These are phyloP conservation scores for Acanthamoeba polyphaga DNA, from an alignment of 208 protist species.

Conservation along the genomic window DNA sequence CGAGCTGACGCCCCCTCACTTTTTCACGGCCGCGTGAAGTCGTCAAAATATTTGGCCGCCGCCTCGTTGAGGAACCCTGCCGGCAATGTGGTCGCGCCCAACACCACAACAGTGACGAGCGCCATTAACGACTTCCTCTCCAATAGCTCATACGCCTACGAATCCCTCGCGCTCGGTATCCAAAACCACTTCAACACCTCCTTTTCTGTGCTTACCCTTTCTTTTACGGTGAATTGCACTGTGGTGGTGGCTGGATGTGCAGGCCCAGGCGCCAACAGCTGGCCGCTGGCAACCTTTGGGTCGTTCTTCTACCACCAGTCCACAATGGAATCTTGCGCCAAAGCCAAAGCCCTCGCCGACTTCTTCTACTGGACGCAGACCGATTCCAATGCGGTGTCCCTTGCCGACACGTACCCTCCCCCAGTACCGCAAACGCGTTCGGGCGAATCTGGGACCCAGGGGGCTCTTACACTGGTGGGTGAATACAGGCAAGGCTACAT, in stretches of 20 bases:
- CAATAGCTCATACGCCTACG: too few species aligned
- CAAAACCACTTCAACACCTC: too few species aligned
- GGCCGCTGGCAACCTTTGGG: background rate
- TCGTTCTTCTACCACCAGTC: background rate
- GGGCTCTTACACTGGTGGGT: too few species aligned
- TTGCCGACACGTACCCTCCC: background rate
- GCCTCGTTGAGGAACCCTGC: background rate
- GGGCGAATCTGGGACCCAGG: too few species aligned
- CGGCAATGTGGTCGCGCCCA: background rate
- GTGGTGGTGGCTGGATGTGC: too few species aligned
- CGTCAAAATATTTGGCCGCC: background rate
- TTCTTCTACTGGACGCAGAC: conserved; percentile 15
- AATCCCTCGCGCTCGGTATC: too few species aligned
- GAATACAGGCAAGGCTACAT: background rate
- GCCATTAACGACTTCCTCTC: background rate
- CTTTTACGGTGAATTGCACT: too few species aligned
- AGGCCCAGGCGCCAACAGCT: background rate
- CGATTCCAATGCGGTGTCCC: background rate
- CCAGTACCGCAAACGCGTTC: background rate
- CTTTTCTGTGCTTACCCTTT: too few species aligned
- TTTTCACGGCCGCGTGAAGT: background rate
- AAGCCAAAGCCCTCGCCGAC: background rate
- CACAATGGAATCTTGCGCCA: background rate
- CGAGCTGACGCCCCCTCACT: too few species aligned
- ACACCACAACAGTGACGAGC: background rate